These are phyloP conservation scores for Triticum timopheevii DNA, from an alignment of 176 grass and related monocot species.

Conservation along the genomic window DNA sequence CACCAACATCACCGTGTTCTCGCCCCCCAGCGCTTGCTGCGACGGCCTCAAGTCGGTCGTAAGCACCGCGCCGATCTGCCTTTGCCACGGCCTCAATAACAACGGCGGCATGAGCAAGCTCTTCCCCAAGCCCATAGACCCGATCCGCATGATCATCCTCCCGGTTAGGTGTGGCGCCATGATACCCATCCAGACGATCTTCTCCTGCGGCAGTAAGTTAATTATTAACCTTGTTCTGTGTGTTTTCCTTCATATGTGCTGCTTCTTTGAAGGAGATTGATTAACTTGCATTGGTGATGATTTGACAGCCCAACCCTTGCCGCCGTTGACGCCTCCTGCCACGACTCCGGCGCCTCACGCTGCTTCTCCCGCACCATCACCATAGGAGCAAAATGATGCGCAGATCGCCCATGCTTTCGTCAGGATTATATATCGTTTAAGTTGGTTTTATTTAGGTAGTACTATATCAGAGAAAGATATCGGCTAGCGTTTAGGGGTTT, in stretches of 20 bases:
- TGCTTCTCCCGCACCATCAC: neutral
- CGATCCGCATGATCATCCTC: constrained; percentile 15
- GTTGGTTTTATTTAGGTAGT: neutral
- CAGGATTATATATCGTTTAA: neutral
- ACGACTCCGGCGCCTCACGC: neutral
- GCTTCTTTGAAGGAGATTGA: neutral
- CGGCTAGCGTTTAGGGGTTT: no score
- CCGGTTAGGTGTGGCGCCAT: constrained; percentile 12
- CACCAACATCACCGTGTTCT: constrained; percentile 25
- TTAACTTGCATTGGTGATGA: neutral
- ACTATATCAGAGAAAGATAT: no score
- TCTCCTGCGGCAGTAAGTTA: constrained; percentile 3
- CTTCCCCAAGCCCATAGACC: constrained; percentile 17
- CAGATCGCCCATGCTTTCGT: neutral
- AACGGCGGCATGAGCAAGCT: constrained; percentile 24
- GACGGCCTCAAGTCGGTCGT: constrained; percentile 28
- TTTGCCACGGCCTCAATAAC: constrained; percentile 39
- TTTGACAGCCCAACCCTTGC: neutral
- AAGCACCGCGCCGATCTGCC: constrained; percentile 23
- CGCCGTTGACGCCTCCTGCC: neutral
- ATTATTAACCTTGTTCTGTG: neutral
- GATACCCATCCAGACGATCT: neutral
- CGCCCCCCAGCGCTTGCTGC: constrained; percentile 22
- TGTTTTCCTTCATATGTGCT: neutral
- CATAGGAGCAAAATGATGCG: neutral